Evolutionary conservation across 2,329 filamentous ascomycete genomes (phyloP).

Genomic region (Talaromyces sp.): DNA sequence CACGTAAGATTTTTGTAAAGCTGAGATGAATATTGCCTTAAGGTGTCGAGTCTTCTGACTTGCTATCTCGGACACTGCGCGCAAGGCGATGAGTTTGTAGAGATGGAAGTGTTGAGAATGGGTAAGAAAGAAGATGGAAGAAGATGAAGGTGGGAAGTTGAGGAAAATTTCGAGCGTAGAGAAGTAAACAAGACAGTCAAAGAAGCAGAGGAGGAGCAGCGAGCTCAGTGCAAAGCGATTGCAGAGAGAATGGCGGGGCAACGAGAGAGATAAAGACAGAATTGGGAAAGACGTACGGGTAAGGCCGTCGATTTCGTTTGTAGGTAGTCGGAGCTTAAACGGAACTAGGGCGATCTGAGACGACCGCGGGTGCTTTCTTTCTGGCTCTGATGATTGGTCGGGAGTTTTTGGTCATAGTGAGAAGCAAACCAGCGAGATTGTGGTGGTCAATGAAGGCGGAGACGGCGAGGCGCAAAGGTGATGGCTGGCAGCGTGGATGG

Average conservation of each 20-base stretch:
- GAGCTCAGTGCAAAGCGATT: background rate
- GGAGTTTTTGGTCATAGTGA: slow-evolving; percentile 5
- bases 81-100: background rate
- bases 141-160: background rate
- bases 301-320: background rate
- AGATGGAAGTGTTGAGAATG: background rate
- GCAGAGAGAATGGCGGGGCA: background rate
- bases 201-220: background rate
- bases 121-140: background rate
- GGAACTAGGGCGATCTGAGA: slow-evolving; percentile 9
- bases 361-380: background rate
- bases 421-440: background rate
- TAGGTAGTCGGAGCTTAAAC: slow-evolving; percentile 1
- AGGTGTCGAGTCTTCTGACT: background rate
- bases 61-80: background rate
- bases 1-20: background rate
- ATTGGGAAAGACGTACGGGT: background rate
- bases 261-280: background rate
- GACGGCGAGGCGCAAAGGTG: slow-evolving; percentile 10
- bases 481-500: background rate
- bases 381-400: background rate
- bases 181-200: background rate
- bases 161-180: background rate
- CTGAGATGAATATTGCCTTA: background rate
- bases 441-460: background rate